phyloP scores from a whole-genome alignment of 805 yeast genomes.

The Metschnikowia baotianmanensis region DNA sequence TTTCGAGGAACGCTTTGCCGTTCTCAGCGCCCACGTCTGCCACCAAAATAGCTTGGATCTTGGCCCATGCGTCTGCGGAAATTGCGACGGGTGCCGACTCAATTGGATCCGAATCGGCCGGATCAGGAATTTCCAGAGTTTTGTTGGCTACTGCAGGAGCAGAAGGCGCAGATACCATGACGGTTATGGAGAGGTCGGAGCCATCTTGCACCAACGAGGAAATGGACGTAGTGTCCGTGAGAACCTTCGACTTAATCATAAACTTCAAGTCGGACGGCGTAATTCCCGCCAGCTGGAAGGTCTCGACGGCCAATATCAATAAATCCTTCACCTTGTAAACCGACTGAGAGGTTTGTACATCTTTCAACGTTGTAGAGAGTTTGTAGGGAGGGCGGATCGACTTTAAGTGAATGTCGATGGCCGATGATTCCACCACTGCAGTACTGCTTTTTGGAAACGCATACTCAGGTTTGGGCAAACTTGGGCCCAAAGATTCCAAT shows the following conservation, averaged over 20 bases:
- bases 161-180: slow-evolving; percentile 20
- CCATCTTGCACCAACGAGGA: slow-evolving; percentile 21
- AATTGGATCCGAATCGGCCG: slow-evolving; percentile 5
- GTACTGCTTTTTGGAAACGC: slow-evolving; percentile 26
- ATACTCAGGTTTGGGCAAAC: slow-evolving; percentile 46
- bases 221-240: slow-evolving; percentile 49
- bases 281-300: slow-evolving; percentile 26
- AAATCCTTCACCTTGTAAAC: slow-evolving; percentile 39
- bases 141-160: not conserved
- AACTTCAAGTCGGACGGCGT: slow-evolving; percentile 46
- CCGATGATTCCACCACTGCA: not conserved
- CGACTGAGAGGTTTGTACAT: slow-evolving; percentile 26
- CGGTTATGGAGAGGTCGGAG: slow-evolving; percentile 14
- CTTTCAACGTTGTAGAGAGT: slow-evolving; percentile 38
- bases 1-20: slow-evolving; percentile 27
- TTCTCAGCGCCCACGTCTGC: slow-evolving; percentile 28
- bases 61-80: slow-evolving; percentile 42
- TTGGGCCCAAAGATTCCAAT: slow-evolving; percentile 41
- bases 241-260: slow-evolving; percentile 60
- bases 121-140: not conserved
- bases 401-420: slow-evolving; percentile 44
- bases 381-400: slow-evolving; percentile 71
- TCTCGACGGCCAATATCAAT: slow-evolving; percentile 30
- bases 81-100: slow-evolving; percentile 11
- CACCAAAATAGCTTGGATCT: slow-evolving; percentile 35